Evolutionary conservation across 768 basidiomycete species (phyloP).

Genomic region (Podaxis sp.): DNA sequence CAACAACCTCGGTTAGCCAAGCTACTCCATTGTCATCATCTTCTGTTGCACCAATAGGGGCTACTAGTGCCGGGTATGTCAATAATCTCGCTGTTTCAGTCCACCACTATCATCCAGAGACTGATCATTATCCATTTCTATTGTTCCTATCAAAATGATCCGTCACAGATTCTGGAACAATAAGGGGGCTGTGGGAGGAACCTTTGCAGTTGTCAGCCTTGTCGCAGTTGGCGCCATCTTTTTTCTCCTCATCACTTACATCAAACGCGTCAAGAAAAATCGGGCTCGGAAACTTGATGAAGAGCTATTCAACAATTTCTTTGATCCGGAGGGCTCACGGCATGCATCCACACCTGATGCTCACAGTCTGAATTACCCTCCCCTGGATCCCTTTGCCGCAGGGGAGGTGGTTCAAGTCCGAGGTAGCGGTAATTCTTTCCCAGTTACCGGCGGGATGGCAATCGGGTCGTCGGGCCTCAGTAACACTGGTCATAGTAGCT

Average conservation of each 20-base stretch:
- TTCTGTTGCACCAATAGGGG: not conserved
- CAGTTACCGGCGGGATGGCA: not conserved
- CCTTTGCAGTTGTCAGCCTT: slow-evolving; percentile 42
- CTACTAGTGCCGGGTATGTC: not conserved
- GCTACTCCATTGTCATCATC: not conserved
- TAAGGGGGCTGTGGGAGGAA: slow-evolving; percentile 46
- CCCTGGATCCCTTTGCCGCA: slow-evolving; percentile 13
- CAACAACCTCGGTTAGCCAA: not conserved
- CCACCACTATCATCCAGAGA: not conserved
- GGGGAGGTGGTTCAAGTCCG: slow-evolving; percentile 5
- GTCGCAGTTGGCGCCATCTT: slow-evolving; percentile 31
- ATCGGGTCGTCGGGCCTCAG: not conserved
- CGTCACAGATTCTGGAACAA: slow-evolving; percentile 44
- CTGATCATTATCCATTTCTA: not conserved
- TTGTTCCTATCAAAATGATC: not conserved
- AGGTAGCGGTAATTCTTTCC: not conserved
- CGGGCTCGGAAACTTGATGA: not conserved
- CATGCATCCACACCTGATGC: not conserved
- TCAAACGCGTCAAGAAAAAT: slow-evolving; percentile 13
- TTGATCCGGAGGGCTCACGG: not conserved
- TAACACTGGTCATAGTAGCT: not conserved
- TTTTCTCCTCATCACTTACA: slow-evolving; percentile 9
- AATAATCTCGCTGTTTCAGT: not conserved
- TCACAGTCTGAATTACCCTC: not conserved
- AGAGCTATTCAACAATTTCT: not conserved